Evolutionary conservation across 176 grass and related monocot species (phyloP), one percentile per base, ranked within the genome.

Genomic region (Raddia guianensis): DNA sequence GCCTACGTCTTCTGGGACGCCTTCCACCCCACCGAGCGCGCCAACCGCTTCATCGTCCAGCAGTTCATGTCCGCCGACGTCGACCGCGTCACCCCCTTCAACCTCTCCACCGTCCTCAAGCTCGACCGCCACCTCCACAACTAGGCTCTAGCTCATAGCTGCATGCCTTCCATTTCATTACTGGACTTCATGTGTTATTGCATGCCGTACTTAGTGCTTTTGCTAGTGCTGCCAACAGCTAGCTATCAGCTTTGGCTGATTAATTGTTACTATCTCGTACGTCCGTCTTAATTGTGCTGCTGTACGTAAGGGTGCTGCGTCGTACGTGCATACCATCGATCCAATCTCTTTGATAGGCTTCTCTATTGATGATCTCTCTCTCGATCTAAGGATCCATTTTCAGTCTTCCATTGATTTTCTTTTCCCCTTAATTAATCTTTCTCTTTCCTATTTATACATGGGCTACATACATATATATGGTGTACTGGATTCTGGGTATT

Each of bases 1-100:
- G 0, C 32, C n/a, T 91, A 80, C 33, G 95, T 89, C 3, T 98
- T 98, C 90, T 98, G 95, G 95, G 95, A 98, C 75, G 88, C 92
- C 0, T 98, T 87, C 86, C 95, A 98, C 82, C 95, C 95, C 13
- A 89, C 90, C 0, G 95, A 95, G 88, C 79, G 81, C 46, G 95
- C 95, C 4, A 95, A 95, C 88, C 74, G 88, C 32, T 78, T 95
- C 64, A 90, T 98, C 67, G 90, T 91, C 0, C 11, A 70, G 66
- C 90, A 98, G 70, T 91, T 89, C 86, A 85, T 95, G 81, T 48
- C 78, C 0, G 95, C 92, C 0, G 54, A 45, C 0, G 8, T 18
- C 7, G 84, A 95, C 32, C 86, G 84, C 86, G 87, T 98, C 71
- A 47, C 81, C 43, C 95, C 95, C 19, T 86, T 95, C 88, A 98